phyloP scores from a whole-genome alignment of 768 basidiomycete species.

The Pulveroboletus sp. region DNA sequence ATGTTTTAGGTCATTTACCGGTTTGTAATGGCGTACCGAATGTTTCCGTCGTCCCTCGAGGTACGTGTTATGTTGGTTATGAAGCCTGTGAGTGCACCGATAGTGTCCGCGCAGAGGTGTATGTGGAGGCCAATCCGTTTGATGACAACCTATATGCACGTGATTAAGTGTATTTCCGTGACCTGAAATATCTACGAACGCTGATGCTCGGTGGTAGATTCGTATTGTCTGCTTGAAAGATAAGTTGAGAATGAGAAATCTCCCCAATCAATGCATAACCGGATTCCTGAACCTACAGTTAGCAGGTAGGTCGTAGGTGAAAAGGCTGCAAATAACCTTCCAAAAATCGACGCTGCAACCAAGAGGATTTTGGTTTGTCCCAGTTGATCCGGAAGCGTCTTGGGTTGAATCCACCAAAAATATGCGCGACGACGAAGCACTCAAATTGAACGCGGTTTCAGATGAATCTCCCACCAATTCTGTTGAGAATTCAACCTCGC shows the following conservation, averaged over 20 bases:
- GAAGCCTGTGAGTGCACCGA: slow-evolving; percentile 54
- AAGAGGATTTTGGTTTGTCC: slow-evolving; percentile 15
- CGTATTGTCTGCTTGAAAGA: slow-evolving; percentile 30
- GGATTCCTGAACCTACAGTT: slow-evolving; percentile 35
- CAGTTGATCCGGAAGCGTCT: slow-evolving; percentile 22
- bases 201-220: slow-evolving; percentile 32
- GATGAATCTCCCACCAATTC: slow-evolving; percentile 66
- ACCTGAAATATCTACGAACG: slow-evolving; percentile 30
- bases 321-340: slow-evolving; percentile 50
- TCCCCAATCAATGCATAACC: slow-evolving; percentile 71
- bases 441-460: slow-evolving; percentile 48
- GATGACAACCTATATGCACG: slow-evolving; percentile 45
- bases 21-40: slow-evolving; percentile 17
- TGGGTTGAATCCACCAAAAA: slow-evolving; percentile 53
- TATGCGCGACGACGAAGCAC: slow-evolving; percentile 45
- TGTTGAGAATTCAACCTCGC: slow-evolving; percentile 63
- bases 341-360: slow-evolving; percentile 47
- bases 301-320: not conserved
- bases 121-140: slow-evolving; percentile 50
- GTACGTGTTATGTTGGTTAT: slow-evolving; percentile 45
- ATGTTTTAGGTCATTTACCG: not conserved
- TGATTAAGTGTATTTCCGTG: not conserved
- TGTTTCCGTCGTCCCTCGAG: slow-evolving; percentile 32
- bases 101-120: slow-evolving; percentile 77
- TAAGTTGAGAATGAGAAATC: slow-evolving; percentile 45